A percentile compares a stretch with the other conserved stretches of the same genome.
Evolutionary conservation across 441 rosid genomes (phyloP).

Genomic region (Erodium chrysanthum): DNA sequence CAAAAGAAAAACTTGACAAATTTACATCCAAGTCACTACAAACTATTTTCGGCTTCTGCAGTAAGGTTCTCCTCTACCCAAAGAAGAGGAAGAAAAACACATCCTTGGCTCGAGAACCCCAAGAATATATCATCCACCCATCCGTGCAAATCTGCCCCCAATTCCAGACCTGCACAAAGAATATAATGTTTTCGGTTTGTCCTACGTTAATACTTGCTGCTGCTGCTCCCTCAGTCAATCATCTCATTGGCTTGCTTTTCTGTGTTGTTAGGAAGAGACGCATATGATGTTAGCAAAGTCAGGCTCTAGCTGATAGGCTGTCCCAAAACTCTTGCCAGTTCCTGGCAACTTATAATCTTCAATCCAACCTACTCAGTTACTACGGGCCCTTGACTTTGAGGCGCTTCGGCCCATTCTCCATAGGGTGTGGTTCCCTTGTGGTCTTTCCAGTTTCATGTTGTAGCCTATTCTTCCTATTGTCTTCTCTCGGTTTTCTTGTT

Average conservation of each 20-base stretch:
- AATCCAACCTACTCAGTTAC: slow-evolving; percentile 40
- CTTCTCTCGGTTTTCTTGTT: slow-evolving; percentile 26
- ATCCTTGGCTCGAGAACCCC: slow-evolving; percentile 40
- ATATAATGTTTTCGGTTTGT: slow-evolving; percentile 24
- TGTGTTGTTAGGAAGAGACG: slow-evolving; percentile 35
- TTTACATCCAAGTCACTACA: slow-evolving; percentile 28
- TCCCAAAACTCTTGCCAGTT: not conserved
- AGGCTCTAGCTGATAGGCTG: not conserved
- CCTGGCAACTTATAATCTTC: slow-evolving; percentile 22
- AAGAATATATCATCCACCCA: slow-evolving; percentile 32
- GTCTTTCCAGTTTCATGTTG: slow-evolving; percentile 31
- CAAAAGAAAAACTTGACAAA: slow-evolving; percentile 8
- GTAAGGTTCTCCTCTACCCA: slow-evolving; percentile 46
- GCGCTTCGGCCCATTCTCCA: slow-evolving; percentile 64
- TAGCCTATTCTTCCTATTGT: slow-evolving; percentile 31
- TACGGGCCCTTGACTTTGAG: slow-evolving; percentile 69
- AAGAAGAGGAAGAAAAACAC: slow-evolving; percentile 31
- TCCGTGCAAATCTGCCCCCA: slow-evolving; percentile 33
- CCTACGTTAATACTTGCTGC: slow-evolving; percentile 43
- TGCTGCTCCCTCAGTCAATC: slow-evolving; percentile 34
- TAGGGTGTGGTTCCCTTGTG: slow-evolving; percentile 30
- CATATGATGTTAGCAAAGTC: slow-evolving; percentile 1
- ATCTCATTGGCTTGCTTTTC: slow-evolving; percentile 15
- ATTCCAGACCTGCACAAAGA: slow-evolving; percentile 51
- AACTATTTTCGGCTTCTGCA: slow-evolving; percentile 28